Base-by-base conservation (phyloP, 2,329 filamentous ascomycete genomes). In the Dryadomyces quercivorus region DNA sequence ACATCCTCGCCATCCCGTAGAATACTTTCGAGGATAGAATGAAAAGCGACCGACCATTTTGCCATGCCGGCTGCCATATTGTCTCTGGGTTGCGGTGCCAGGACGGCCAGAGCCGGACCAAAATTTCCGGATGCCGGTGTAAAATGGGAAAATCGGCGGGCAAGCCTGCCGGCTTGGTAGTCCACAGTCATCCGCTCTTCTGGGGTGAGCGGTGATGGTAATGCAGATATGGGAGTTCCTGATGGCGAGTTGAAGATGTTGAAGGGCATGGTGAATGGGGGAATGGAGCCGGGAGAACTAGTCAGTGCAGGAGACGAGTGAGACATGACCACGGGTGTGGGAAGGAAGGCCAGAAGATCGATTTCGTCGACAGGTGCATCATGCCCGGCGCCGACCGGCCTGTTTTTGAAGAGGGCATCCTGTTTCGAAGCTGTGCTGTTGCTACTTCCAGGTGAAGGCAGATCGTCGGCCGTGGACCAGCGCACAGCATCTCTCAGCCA, bases 1-100 rank as follows among this genome's bases (percentile, higher is more conserved):
- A 78, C 72, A 58, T 83, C 80, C 62, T 85, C 81, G 0, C 74
- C 78, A 58, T 84, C 82, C 10, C 78, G 69, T 18, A 84, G 63
- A 3, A 79, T 67, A 0, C 71, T 70, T 59, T 84, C 81, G 9
- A 84, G 63, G 54, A 84, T 65, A 3, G 70, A 67, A 43, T 78
- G 72, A 54, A 85, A 85, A 0, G 79, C 77, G 36, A 72, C 67
- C 1, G 72, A 72, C 82, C 81, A 85, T 1, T 71, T 73, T 6
- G 63, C 63, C 52, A 58, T 61, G 21, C 52, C 50, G 0, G 49
- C 5, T 5, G 18, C 15, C 7, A 36, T 4, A 26, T 44, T 38
- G 1, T 20, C 3, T 4, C 8, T 20, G 12, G 50, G 5, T n/a
- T 54, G 38, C 1, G 56, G 52, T 9, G 56, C 45, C n/a, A 75